Base-by-base conservation (phyloP, 2,329 filamentous ascomycete genomes). In the Ophioceras dolichostomum region DNA sequence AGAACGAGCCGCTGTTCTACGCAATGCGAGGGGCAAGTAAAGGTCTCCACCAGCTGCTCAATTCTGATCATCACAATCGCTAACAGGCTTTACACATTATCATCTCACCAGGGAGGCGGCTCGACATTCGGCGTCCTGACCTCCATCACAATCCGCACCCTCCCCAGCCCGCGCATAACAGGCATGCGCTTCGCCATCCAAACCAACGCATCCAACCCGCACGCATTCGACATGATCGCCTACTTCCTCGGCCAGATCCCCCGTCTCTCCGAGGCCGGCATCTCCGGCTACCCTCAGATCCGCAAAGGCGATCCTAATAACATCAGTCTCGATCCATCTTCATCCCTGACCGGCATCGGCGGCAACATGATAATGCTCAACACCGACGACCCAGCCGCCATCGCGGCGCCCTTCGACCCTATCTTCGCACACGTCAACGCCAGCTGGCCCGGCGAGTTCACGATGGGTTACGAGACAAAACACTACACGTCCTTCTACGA, bases 1-100 rank as follows among this genome's bases (percentile, higher is more conserved):
- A 68, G 28, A 62, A 79, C 38, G 40, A 55, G 0, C 74, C 80
- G 38, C 53, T 82, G 1, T 80, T 77, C 50, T 82, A 76, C 76
- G 76, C 76, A 0, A 59, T 79, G 43, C 57, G 69, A 40, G 74
- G 75, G 8, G 65, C 73, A 54, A 52, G 62, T 58, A 5, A 21
- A 8, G n/a, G 34, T 1, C 6, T 9, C 9, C 10, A 10, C n/a
- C 18, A 12, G 13, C 5, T 32, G 21, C n/a, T n/a, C n/a, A n/a
- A 13, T 21, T 38, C 22, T 7, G 12, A 26, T 10, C 19, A 36
- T 22, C 20, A 34, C 27, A 30, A 22, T 29, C n/a, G n/a, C n/a
- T n/a, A n/a, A n/a, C n/a, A 12, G 19, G 12, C 26, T 16, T 37
- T 30, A 16, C 20, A 14, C 14, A 10, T 27, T 13, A n/a, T 22